These are phyloP conservation scores for Coemansia asiatica DNA, from an alignment of 192 early-diverging fungal species.

Conservation along the genomic window DNA sequence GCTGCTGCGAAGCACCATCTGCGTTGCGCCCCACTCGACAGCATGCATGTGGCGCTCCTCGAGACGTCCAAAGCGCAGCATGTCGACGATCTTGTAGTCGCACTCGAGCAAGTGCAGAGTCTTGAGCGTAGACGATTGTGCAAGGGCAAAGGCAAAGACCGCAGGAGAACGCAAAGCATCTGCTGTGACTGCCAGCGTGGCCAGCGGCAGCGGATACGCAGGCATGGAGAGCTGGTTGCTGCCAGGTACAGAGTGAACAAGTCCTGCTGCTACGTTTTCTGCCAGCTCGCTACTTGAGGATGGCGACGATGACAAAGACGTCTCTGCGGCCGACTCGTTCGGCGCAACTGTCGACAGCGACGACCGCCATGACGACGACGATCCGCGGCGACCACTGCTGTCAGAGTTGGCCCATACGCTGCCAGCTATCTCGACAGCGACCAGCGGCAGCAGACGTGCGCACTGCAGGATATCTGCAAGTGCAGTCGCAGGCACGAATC, in stretches of 20 bases:
- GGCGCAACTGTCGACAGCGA: slow-evolving; percentile 20
- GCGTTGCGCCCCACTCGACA: too few relatives aligned
- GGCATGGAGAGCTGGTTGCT: too few relatives aligned
- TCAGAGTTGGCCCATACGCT: slow-evolving; percentile 36
- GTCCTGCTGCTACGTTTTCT: too few relatives aligned
- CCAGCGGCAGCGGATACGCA: slow-evolving; percentile 13
- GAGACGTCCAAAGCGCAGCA: too few relatives aligned
- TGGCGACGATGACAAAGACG: too few relatives aligned
- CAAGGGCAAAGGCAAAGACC: slow-evolving; percentile 28
- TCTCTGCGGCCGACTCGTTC: background rate
- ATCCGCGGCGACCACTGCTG: slow-evolving; percentile 20
- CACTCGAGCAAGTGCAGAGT: too few relatives aligned
- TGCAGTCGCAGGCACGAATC: slow-evolving; percentile 33
- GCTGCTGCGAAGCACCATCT: too few relatives aligned
- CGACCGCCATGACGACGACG: slow-evolving; percentile 24
- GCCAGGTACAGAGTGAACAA: too few relatives aligned
- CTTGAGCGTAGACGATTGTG: too few relatives aligned
- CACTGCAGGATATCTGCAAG: slow-evolving; percentile 26
- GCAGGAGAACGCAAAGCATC: slow-evolving; percentile 31
- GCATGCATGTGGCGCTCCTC: too few relatives aligned
- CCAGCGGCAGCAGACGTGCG: slow-evolving; percentile 15
- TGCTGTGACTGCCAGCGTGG: slow-evolving; percentile 24
- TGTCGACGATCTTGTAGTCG: too few relatives aligned
- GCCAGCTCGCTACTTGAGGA: too few relatives aligned
- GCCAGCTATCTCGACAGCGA: slow-evolving; percentile 27